Conservation (phyloP, 345 rosid genomes). For the Leavenworthia alabamica region DNA sequence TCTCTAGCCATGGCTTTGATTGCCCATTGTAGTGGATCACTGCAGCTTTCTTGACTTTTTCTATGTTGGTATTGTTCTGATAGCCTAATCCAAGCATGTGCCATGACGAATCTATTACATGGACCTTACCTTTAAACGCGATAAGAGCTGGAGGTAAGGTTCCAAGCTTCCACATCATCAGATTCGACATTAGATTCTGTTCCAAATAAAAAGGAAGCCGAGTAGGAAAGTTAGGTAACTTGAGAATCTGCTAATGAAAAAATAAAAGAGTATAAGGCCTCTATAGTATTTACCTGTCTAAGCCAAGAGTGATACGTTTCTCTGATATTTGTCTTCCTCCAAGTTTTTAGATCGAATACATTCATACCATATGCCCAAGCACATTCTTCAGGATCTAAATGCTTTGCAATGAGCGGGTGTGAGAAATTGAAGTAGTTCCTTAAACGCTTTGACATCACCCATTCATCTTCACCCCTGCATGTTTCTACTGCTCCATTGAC, state of each 20-base stretch:
- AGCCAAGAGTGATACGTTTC: conserved; percentile 96
- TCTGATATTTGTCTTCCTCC: conserved; percentile 83
- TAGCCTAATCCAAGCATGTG: conserved; percentile 98
- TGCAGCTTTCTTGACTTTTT: conserved; percentile 68
- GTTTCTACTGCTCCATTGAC: conserved; percentile 99
- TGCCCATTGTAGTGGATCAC: conserved; percentile 97
- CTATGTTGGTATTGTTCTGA: conserved; percentile 64
- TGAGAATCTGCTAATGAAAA: neutral
- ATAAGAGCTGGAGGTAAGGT: conserved; percentile 97
- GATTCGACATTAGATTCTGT: conserved; percentile 85
- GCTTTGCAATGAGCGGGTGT: conserved; percentile 79
- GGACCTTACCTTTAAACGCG: conserved; percentile 85
- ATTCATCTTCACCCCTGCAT: conserved; percentile 89
- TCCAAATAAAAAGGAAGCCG: conserved; percentile 13
- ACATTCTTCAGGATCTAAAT: conserved; percentile 87
- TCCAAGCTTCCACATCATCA: conserved; percentile 97
- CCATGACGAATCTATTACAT: conserved; percentile 81
- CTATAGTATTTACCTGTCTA: conserved; percentile 55
- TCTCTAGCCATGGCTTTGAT: conserved; percentile 94
- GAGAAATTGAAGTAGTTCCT: conserved; percentile 98
- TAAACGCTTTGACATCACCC: conserved; percentile 98
- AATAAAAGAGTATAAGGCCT: neutral
- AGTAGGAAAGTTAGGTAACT: neutral
- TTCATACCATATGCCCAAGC: conserved; percentile 99
- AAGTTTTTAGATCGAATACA: conserved; percentile 76